Conservation (phyloP, 1,284 basidiomycete species). For the Sanghuangporus sanghuang region DNA sequence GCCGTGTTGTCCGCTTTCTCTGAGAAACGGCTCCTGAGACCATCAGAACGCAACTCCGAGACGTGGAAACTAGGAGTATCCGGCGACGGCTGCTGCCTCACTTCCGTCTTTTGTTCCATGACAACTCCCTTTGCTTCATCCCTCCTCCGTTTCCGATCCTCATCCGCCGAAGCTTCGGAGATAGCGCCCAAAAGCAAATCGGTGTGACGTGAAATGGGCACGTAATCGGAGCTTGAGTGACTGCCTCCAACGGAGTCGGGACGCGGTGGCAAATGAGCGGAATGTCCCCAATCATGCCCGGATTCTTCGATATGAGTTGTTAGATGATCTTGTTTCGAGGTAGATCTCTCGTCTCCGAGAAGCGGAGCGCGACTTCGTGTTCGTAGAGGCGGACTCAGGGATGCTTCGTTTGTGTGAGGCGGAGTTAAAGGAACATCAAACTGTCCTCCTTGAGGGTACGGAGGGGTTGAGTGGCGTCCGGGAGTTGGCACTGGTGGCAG, state of each 20-base stretch:
- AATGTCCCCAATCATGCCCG: no score
- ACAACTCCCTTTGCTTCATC: neutral
- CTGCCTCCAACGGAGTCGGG: no score
- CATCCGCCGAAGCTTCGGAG: no score
- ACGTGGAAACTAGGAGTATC: slow-evolving; percentile 1
- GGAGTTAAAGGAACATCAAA: slow-evolving; percentile 3
- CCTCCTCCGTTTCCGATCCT: neutral
- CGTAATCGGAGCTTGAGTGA: no score
- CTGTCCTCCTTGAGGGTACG: neutral
- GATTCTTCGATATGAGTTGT: no score
- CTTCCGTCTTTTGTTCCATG: neutral
- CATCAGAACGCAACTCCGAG: neutral
- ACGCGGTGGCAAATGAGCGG: no score
- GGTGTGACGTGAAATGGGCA: no score
- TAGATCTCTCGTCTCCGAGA: neutral
- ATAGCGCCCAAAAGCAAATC: no score
- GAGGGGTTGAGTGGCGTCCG: neutral
- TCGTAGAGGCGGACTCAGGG: neutral
- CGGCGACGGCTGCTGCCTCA: slow-evolving; percentile 2
- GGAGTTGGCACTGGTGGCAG: neutral
- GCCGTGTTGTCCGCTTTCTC: neutral
- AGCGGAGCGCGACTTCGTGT: neutral
- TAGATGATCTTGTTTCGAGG: no score
- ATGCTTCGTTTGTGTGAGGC: slow-evolving; percentile 11
- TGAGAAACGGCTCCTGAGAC: neutral